Conservation (phyloP, 768 basidiomycete species). For the Boletellus ananas region DNA sequence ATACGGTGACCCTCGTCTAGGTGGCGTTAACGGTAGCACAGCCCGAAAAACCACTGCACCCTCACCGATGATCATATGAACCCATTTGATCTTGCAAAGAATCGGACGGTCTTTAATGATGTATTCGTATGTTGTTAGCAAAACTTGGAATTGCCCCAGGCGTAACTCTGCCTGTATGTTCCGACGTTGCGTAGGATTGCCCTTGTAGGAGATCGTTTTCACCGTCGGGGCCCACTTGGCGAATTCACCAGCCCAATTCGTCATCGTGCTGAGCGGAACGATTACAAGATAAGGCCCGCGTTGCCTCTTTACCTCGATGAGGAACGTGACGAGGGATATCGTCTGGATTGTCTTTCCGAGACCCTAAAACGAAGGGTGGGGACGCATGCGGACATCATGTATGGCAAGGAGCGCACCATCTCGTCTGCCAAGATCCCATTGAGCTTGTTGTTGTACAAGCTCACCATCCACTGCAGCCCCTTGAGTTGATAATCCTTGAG, state of each 20-base stretch:
- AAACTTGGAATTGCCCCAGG: constrained; percentile 80
- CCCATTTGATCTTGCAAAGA: constrained; percentile 88
- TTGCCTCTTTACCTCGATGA: constrained; percentile 87
- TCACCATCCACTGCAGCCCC: constrained; percentile 98
- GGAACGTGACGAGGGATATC: constrained; percentile 91
- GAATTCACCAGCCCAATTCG: constrained; percentile 96
- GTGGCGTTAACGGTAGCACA: constrained; percentile 1
- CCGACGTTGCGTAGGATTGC: constrained; percentile 80
- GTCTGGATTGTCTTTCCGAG: constrained; percentile 95
- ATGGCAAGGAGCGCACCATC: constrained; percentile 53
- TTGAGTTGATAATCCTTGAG: constrained; percentile 95
- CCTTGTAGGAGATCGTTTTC: constrained; percentile 82
- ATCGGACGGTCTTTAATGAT: constrained; percentile 95
- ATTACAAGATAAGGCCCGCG: constrained; percentile 95
- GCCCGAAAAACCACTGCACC: neutral
- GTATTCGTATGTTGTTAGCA: constrained; percentile 94
- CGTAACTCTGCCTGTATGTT: constrained; percentile 75
- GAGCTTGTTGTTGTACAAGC: constrained; percentile 91
- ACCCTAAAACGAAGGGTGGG: constrained; percentile 49
- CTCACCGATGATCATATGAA: constrained; percentile 95
- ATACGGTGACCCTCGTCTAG: constrained; percentile 94
- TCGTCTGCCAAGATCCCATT: constrained; percentile 95
- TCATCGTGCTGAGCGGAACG: constrained; percentile 93
- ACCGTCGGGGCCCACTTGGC: constrained; percentile 94
- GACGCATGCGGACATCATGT: constrained; percentile 1